Conservation (phyloP, 306 rosid species). For the Lotus japonicus region DNA sequence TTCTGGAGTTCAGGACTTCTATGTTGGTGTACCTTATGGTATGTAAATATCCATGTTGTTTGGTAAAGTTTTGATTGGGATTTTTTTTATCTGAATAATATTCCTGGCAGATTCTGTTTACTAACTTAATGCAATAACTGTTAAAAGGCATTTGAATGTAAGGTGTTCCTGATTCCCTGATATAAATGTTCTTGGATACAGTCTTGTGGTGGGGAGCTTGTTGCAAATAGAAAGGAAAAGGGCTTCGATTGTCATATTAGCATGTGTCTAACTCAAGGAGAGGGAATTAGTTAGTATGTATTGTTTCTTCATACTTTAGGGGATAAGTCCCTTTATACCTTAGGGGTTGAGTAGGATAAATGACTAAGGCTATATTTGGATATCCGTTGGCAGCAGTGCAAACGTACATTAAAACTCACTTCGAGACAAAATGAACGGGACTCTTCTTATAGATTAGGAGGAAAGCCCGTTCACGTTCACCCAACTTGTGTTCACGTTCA, state of each 20-base stretch:
- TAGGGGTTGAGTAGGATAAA: not conserved
- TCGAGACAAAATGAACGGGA: too few relatives aligned
- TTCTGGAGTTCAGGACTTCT: conserved; percentile 65
- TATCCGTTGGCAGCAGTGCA: too few relatives aligned
- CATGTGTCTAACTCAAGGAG: too few relatives aligned
- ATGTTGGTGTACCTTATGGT: conserved; percentile 96
- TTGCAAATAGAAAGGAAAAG: not conserved
- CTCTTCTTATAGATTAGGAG: too few relatives aligned
- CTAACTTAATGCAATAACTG: not conserved
- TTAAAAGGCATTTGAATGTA: conserved; percentile 13
- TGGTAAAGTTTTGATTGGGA: not conserved
- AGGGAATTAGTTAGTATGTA: not conserved
- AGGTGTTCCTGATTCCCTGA: not conserved
- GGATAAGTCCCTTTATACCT: not conserved
- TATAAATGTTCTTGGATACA: not conserved
- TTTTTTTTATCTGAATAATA: not conserved
- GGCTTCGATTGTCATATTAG: not conserved
- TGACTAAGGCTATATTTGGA: not conserved
- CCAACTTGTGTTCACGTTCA: too few relatives aligned
- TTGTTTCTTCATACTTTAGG: not conserved
- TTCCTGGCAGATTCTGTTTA: not conserved
- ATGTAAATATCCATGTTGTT: conserved; percentile 22
- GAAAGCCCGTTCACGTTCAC: too few relatives aligned
- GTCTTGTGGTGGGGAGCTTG: not conserved
- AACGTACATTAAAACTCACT: too few relatives aligned